phyloP scores from a whole-genome alignment of 2,329 filamentous ascomycete genomes.

The Helicocarpus griseus region DNA sequence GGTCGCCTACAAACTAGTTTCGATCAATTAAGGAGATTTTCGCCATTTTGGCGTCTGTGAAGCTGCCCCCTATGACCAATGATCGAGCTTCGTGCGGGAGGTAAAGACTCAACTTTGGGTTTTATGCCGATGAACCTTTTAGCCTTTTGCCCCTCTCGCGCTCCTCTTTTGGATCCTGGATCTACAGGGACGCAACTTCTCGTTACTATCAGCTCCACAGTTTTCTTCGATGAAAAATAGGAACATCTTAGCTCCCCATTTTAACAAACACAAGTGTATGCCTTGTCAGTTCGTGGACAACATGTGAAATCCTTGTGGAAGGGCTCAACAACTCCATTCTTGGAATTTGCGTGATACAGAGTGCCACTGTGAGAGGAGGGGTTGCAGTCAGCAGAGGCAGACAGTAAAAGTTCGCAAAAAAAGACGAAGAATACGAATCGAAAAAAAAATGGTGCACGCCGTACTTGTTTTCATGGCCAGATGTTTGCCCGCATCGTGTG shows the following conservation, averaged over 20 bases:
- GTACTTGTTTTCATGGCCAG: neutral
- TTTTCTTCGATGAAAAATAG: neutral
- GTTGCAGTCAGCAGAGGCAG: neutral
- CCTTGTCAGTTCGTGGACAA: neutral
- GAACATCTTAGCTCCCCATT: neutral
- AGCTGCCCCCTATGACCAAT: neutral
- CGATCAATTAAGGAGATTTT: no score
- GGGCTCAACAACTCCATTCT: neutral
- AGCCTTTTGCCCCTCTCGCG: neutral
- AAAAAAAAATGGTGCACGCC: neutral
- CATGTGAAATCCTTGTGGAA: neutral
- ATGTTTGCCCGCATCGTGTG: neutral
- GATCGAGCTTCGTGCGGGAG: neutral
- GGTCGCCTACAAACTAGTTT: no score
- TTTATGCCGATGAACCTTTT: neutral
- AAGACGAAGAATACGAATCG: neutral
- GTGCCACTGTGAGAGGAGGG: neutral
- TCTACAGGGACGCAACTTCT: neutral
- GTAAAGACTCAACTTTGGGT: conserved; percentile 1
- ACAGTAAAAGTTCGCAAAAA: neutral
- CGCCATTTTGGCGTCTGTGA: neutral
- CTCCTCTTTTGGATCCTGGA: neutral
- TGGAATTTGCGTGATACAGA: neutral
- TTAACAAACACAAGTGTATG: neutral
- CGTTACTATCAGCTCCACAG: neutral